Base-by-base conservation (phyloP, 2,329 filamentous ascomycete species). In the Phaeoacremonium minimum region DNA sequence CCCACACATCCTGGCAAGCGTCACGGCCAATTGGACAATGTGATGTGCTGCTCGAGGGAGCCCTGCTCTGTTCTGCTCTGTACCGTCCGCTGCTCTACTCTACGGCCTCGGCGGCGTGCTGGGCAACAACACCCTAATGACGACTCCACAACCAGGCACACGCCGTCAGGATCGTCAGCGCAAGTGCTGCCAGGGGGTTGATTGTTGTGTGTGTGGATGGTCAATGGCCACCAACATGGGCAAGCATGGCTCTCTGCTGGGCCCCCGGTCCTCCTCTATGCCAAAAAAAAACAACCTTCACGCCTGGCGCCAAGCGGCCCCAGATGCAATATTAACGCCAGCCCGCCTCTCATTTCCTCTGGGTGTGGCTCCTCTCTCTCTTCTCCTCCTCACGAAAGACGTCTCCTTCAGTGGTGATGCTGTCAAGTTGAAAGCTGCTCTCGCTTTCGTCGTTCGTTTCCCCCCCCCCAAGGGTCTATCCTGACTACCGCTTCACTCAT, bases 401-500 rank as follows among this genome's bases (percentile, higher is more conserved):
- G 37, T 47, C 46, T 60, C 58, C 41, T 41, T 67, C 58, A 63
- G 71, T 70, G 65, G 69, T 69, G 62, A 66, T 64, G 64, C 66
- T 64, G 61, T 68, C 67, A 64, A 69, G 64, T 64, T 62, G 65
- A 63, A 61, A 61, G 57, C 55, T 55, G 58, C 50, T 51, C 58
- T 61, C 55, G 63, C 66, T 71, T 71, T 73, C 68, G 63, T 67
- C 65, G 56, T 66, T 66, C 68, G 60, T 59, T 68, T 69, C 61
- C 53, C 52, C 58, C 57, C 57, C 53, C 50, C 44, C n/a, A n/a
- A n/a, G n/a, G n/a, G n/a, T n/a, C n/a, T 52, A 50, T 41, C 43
- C 46, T 51, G 57, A 71, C 64, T 56, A 83, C 82, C 82, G 83
- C 83, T 87, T 87, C 84, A 87, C 80, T 87, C 86, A 63, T 88